Evolutionary conservation across 2,329 filamentous ascomycete species (phyloP).

Genomic region (Phialophora chinensis): DNA sequence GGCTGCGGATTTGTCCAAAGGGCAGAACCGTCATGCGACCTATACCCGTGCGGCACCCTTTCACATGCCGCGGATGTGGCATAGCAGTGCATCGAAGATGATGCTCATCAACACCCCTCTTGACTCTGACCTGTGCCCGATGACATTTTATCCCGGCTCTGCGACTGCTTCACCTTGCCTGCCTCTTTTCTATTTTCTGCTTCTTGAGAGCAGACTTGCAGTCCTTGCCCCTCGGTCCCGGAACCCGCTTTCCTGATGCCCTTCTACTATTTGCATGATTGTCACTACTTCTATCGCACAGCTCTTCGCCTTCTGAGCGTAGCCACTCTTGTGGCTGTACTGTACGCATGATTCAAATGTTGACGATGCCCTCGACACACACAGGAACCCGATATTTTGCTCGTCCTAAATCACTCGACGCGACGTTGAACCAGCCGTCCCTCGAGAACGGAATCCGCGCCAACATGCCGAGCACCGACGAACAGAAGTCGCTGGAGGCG

Average conservation of each 20-base stretch:
- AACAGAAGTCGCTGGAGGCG: constrained; percentile 39
- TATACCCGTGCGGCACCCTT: constrained; percentile 14
- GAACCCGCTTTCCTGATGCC: constrained; percentile 63
- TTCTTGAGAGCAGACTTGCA: background rate
- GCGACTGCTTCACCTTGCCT: background rate
- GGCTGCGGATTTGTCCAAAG: constrained; percentile 6
- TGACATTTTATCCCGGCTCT: constrained; percentile 23
- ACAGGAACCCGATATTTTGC: constrained; percentile 74
- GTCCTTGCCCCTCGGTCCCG: constrained; percentile 37
- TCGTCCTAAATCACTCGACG: constrained; percentile 73
- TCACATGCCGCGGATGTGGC: constrained; percentile 16
- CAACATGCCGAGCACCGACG: constrained; percentile 39
- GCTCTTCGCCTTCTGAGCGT: constrained; percentile 85
- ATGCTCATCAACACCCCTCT: constrained; percentile 31
- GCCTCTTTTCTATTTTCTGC: constrained; percentile 21
- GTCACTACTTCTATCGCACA: constrained; percentile 91
- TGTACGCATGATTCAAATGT: constrained; percentile 67
- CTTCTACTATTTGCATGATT: constrained; percentile 81
- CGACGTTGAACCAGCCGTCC: constrained; percentile 63
- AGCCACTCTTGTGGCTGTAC: constrained; percentile 75
- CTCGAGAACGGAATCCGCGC: constrained; percentile 61
- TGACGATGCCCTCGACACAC: constrained; percentile 62
- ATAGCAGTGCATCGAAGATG: constrained; percentile 13
- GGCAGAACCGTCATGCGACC: constrained; percentile 11
- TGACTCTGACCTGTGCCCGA: constrained; percentile 17